Evolutionary conservation across 2,329 filamentous ascomycete genomes (phyloP), one percentile per base, ranked within the genome.

Genomic region (Ophiocordyceps polyrhachis-furcata): DNA sequence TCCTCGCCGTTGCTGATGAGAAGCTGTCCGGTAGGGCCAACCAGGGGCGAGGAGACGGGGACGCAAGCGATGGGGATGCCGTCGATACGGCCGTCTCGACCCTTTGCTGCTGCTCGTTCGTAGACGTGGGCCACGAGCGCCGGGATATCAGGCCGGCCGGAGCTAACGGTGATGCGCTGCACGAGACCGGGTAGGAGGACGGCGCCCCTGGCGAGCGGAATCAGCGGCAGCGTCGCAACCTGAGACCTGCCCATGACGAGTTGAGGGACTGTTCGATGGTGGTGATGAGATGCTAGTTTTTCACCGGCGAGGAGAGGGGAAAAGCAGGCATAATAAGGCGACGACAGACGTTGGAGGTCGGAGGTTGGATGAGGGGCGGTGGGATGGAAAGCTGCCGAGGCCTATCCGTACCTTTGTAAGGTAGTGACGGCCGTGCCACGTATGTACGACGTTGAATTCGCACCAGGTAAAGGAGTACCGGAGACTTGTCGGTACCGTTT

Each of bases 121-220:
- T 93, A 89, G 48, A 94, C 76, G 53, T 81, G 80, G 19, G 87
- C 83, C 46, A 98, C 77, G 41, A 96, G 75, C 43, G 89, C 83
- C 44, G 86, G 81, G 52, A 96, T 81, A 62, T 96, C 91, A 52
- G 85, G 79, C 44, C 89, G 84, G 61, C 81, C 71, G 35, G 71
- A 79, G 38, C 81, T 77, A 44, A 95, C 81, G 45, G 85, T 79
- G 51, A 96, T 83, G 53, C 88, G 82, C 53, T 93, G 74, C 43
- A 88, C 79, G 46, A 88, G 78, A 49, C 87, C 86, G 4, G 91
- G 91, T 11, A 94, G 74, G 38, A 96, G 76, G 52, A 95, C 83
- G 49, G 78, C 75, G 51, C 81, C 83, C 56, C 81, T 79, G 44
- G 85, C 77, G 40, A 96, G 74, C 35, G 87, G 84, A 52, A 96